Percentiles rank a stretch among this genome's conserved stretches.
phyloP scores from a whole-genome alignment of 2,329 filamentous ascomycete species.

The Aureobasidium sp. region DNA sequence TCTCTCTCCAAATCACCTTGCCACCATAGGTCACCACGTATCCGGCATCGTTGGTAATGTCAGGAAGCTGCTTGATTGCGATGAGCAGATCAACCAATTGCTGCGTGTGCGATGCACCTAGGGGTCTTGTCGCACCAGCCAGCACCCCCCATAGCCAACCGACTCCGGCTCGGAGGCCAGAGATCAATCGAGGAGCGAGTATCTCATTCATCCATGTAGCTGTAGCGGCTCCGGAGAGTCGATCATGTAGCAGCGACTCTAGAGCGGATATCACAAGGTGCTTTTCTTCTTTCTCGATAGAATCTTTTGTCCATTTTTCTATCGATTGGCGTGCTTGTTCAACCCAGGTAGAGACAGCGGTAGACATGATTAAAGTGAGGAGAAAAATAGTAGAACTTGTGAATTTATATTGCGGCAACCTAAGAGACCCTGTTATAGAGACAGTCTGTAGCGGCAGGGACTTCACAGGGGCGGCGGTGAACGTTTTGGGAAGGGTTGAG shows the following conservation, averaged over 20 bases:
- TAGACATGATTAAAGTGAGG: not conserved
- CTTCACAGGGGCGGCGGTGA: not conserved
- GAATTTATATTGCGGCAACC: too few species aligned
- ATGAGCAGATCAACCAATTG: not conserved
- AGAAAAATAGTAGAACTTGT: too few species aligned
- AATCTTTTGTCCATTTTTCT: not conserved
- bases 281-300: not conserved
- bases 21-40: not conserved
- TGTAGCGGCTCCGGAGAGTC: not conserved
- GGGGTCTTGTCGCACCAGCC: not conserved
- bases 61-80: not conserved
- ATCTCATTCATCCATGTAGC: not conserved
- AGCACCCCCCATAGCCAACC: not conserved
- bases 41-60: not conserved
- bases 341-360: not conserved
- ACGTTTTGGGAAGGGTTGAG: conserved; percentile 1
- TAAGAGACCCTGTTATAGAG: not conserved
- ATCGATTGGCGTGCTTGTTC: not conserved
- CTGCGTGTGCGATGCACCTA: not conserved
- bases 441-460: not conserved
- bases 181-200: not conserved
- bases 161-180: not conserved
- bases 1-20: not conserved
- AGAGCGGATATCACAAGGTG: not conserved
- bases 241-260: not conserved